These are phyloP conservation scores for Niveomyces coronatus DNA, from an alignment of 2,329 filamentous ascomycete species.

Conservation along the genomic window DNA sequence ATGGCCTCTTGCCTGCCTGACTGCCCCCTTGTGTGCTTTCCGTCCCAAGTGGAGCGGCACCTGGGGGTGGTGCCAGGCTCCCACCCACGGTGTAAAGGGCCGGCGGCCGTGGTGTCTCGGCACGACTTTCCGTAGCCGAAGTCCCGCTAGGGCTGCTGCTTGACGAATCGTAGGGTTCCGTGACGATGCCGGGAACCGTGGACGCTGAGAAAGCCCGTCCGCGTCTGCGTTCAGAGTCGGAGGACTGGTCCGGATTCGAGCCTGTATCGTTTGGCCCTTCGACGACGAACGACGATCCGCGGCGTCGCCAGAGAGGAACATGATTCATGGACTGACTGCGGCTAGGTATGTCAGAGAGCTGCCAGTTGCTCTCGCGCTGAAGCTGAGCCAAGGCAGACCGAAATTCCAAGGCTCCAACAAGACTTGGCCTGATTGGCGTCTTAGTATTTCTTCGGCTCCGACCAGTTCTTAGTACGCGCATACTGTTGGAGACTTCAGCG, in stretches of 20 bases:
- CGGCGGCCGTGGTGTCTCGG: constrained; percentile 15
- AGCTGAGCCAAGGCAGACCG: constrained; percentile 81
- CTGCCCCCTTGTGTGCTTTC: constrained; percentile 1
- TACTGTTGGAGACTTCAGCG: constrained; percentile 83
- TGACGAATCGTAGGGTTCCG: constrained; percentile 1
- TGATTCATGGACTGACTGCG: constrained; percentile 40
- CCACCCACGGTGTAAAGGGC: constrained; percentile 28
- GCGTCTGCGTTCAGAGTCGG: constrained; percentile 6
- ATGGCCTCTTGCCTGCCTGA: constrained; percentile 9
- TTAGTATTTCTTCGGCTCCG: constrained; percentile 60
- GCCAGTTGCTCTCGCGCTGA: constrained; percentile 68
- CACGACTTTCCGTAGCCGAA: constrained; percentile 3
- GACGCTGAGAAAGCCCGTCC: constrained; percentile 5
- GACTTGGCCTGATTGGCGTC: constrained; percentile 80
- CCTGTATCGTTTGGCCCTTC: constrained; percentile 11
- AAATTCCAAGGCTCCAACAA: constrained; percentile 90
- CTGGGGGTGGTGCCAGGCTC: constrained; percentile 31
- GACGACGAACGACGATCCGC: constrained; percentile 20
- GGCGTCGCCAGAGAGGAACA: constrained; percentile 15
- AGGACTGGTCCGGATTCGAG: constrained; percentile 1
- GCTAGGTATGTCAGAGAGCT: constrained; percentile 56
- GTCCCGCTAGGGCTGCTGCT: not conserved
- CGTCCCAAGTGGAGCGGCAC: constrained; percentile 10
- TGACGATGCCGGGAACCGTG: constrained; percentile 1
- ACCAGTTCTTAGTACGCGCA: constrained; percentile 69